Base-by-base conservation (phyloP, 352 stramenopile genomes). In the Phytophthora pisi region DNA sequence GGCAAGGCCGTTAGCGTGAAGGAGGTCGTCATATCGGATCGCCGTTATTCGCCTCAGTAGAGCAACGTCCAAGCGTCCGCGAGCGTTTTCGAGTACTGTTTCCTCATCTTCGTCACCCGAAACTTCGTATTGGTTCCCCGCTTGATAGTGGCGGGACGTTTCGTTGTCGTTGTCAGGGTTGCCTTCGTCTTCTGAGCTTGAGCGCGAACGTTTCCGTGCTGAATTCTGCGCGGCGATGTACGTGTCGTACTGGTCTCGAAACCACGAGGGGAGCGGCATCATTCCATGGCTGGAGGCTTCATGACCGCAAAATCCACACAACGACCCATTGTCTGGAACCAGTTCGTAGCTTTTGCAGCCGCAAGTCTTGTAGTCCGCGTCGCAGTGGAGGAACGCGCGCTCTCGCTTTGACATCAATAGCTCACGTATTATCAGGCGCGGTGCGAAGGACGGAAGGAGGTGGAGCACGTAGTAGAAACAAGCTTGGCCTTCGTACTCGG, bases 171-270 rank as follows among this genome's bases (percentile, higher is more conserved):
- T 64, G 49, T 59, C 46, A 4, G 6, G 4, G 31, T 13, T 38
- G 61, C 51, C 64, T 63, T 58, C 43, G 61, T 50, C 36, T 23
- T 50, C 36, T 23, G 36, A 38, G 18, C 51, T 66, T 26, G 57
- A 68, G 20, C 18, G 5, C 3, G 9, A 49, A 26, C 54, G 38
- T 65, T 61, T 57, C 45, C 23, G 26, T 23, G 30, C 26, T 24
- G 28, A 43, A 1, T 52, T 63, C 30, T 13, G 20, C 42, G 30
- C n/a, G 47, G 10, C 30, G 10, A 67, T 3, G 42, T 92, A 93
- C 51, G 79, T 84, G 53, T 90, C 85, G 66, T 89, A 90, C 49
- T 90, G 79, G 42, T 93, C 85, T 40, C 70, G 64, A 61, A 90
- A 88, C 85, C 85, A 93, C 20, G 85, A 82, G 2, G 85, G 85